phyloP scores from a whole-genome alignment of 2,329 filamentous ascomycete species.

The Xylaria sp. region DNA sequence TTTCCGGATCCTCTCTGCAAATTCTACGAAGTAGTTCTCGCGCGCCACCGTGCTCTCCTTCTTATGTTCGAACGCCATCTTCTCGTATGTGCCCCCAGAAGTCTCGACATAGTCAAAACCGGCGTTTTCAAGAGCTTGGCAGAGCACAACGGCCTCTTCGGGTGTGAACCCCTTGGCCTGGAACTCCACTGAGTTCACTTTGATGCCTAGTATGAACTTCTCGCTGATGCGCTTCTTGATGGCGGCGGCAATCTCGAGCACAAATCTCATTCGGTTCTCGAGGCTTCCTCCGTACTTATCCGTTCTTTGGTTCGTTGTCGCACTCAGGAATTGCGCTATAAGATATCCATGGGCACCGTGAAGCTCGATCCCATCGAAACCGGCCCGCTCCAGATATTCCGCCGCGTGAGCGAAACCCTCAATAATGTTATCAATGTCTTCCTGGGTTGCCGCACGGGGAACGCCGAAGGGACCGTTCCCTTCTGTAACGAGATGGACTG shows the following conservation, averaged over 20 bases:
- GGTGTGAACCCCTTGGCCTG: slow-evolving; percentile 61
- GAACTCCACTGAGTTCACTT: slow-evolving; percentile 67
- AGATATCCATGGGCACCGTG: slow-evolving; percentile 68
- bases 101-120: slow-evolving; percentile 67
- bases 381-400: slow-evolving; percentile 43
- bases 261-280: slow-evolving; percentile 60
- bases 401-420: slow-evolving; percentile 42
- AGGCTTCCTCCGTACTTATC: slow-evolving; percentile 68
- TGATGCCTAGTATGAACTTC: slow-evolving; percentile 63
- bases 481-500: slow-evolving; percentile 53
- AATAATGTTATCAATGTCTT: slow-evolving; percentile 40
- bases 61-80: slow-evolving; percentile 60
- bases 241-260: slow-evolving; percentile 61
- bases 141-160: slow-evolving; percentile 61
- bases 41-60: slow-evolving; percentile 64
- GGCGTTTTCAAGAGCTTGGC: slow-evolving; percentile 59
- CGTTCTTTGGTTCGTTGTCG: slow-evolving; percentile 62
- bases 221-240: slow-evolving; percentile 48
- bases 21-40: slow-evolving; percentile 68
- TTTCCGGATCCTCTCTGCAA: slow-evolving; percentile 61
- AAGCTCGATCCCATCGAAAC: slow-evolving; percentile 55
- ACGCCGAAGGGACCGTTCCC: slow-evolving; percentile 59
- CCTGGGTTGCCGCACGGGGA: slow-evolving; percentile 43
- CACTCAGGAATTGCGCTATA: slow-evolving; percentile 65
- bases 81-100: slow-evolving; percentile 68